Evolutionary conservation across 176 grass and related monocot species (phyloP), one percentile per base, ranked within the genome.

Genomic region (Ampelocalamus luodianensis): DNA sequence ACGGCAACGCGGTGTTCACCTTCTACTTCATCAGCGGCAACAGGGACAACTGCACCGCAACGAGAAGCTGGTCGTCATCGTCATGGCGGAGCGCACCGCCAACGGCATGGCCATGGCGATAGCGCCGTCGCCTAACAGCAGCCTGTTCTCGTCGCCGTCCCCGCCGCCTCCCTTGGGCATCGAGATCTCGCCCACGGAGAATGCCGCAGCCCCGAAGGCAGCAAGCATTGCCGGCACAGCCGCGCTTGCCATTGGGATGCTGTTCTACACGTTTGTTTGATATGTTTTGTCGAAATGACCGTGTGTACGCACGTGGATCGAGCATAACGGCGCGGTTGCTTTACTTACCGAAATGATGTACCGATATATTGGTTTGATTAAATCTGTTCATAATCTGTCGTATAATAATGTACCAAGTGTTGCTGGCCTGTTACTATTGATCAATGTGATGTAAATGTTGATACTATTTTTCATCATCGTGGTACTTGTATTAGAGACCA

Each of bases 11-110:
- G 0, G 83, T 92, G 4, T 99, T 96, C 85, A 96, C 91, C 72
- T 94, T 75, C 88, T 89, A 99, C 89, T 99, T 99, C 88, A 84
- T 99, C 85, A 92, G 96, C 49, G 96, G 96, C 81, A 93, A 89
- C 83, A 93, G 86, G 71, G 90, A 92, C 69, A 94, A 86, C 80
- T 98, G 93, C 77, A 95, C 62, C 91, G 86, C 26, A 76, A 79
- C 58, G 89, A 98, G 93, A 98, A 98, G 85, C 55, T 98, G 2
- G 43, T 83, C 68, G 84, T 98, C 50, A 81, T 94, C 22, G 93
- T 98, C 72, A 85, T 95, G 89, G 93, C 56, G 5, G 72, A 85
- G 38, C 86, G 85, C 56, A 66, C 76, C 43, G 75, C 10, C 37
- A 72, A 73, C 40, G 53, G 58, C 79, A 89, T 42, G 24, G 9